A percentile compares a stretch with the other conserved stretches of the same genome.
These are phyloP conservation scores for Pestalotiopsis sp. DNA, from an alignment of 2,329 filamentous ascomycete species.

Conservation along the genomic window DNA sequence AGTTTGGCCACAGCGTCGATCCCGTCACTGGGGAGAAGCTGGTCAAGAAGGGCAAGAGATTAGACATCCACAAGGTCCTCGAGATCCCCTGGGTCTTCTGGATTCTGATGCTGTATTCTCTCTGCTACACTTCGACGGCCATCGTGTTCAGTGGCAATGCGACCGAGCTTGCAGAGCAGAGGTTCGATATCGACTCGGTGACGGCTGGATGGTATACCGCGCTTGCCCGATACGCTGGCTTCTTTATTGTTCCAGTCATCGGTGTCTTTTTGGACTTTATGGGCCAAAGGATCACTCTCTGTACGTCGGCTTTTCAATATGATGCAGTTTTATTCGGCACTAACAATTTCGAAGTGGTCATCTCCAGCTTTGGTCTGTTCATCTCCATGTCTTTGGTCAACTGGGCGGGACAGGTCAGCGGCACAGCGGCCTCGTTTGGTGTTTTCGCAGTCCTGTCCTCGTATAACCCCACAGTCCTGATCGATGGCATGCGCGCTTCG, in stretches of 20 bases:
- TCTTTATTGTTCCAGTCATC: slow-evolving; percentile 59
- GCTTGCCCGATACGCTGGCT: slow-evolving; percentile 55
- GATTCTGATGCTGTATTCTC: slow-evolving; percentile 54
- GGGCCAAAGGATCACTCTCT: slow-evolving; percentile 52
- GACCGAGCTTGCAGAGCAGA: slow-evolving; percentile 62
- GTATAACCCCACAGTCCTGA: slow-evolving; percentile 60
- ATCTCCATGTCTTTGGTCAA: slow-evolving; percentile 56
- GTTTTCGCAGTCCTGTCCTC: slow-evolving; percentile 59
- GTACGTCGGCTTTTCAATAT: too few relatives aligned
- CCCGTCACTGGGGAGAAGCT: slow-evolving; percentile 60
- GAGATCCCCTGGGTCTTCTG: slow-evolving; percentile 64
- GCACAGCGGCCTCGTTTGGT: slow-evolving; percentile 62
- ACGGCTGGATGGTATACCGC: slow-evolving; percentile 64
- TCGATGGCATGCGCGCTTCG: slow-evolving; percentile 61
- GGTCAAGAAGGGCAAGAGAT: slow-evolving; percentile 60
- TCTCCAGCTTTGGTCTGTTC: slow-evolving; percentile 54
- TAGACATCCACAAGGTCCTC: slow-evolving; percentile 58
- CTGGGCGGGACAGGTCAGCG: slow-evolving; percentile 49
- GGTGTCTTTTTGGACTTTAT: slow-evolving; percentile 59
- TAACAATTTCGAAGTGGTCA: too few relatives aligned
- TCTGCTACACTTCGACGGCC: slow-evolving; percentile 61
- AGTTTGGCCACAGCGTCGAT: slow-evolving; percentile 50
- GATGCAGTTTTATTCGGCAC: too few relatives aligned
- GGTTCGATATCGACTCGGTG: slow-evolving; percentile 56
- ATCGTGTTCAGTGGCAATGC: slow-evolving; percentile 58